Evolutionary conservation across 495 filamentous ascomycete species (phyloP).

Genomic region (Aspergillus panamensis): DNA sequence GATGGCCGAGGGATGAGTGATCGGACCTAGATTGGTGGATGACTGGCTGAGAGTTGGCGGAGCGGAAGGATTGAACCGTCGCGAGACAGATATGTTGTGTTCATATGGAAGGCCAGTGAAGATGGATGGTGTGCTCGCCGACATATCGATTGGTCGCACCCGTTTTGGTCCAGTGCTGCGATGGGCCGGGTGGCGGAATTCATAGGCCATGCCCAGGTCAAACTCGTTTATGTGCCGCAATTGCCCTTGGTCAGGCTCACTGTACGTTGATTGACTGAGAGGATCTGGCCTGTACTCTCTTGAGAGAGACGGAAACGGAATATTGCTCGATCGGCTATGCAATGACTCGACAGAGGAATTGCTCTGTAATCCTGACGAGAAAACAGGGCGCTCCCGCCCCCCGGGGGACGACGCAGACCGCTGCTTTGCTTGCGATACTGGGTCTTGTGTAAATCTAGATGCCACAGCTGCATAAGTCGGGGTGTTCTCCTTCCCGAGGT

Average conservation of each 20-base stretch:
- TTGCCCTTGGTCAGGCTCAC: constrained; percentile 32
- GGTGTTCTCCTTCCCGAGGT: constrained; percentile 24
- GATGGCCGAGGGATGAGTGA: constrained; percentile 39
- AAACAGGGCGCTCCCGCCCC: constrained; percentile 14
- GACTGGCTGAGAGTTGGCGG: constrained; percentile 11
- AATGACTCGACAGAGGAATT: constrained; percentile 39
- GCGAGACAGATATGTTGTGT: constrained; percentile 27
- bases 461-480: constrained; percentile 31
- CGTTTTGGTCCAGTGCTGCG: constrained; percentile 22
- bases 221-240: constrained; percentile 19
- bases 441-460: constrained; percentile 23
- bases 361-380: constrained; percentile 23
- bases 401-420: constrained; percentile 26
- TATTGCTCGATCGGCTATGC: constrained; percentile 25
- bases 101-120: constrained; percentile 30
- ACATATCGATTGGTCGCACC: constrained; percentile 27
- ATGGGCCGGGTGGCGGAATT: constrained; percentile 27
- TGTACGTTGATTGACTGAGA: constrained; percentile 35
- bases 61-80: constrained; percentile 10
- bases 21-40: constrained; percentile 6
- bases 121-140: constrained; percentile 31
- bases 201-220: constrained; percentile 27
- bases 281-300: constrained; percentile 31
- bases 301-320: constrained; percentile 33
- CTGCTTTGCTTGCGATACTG: constrained; percentile 19